Evolutionary conservation across 192 early-diverging fungal species (phyloP).

Genomic region (Coemansia sp.): DNA sequence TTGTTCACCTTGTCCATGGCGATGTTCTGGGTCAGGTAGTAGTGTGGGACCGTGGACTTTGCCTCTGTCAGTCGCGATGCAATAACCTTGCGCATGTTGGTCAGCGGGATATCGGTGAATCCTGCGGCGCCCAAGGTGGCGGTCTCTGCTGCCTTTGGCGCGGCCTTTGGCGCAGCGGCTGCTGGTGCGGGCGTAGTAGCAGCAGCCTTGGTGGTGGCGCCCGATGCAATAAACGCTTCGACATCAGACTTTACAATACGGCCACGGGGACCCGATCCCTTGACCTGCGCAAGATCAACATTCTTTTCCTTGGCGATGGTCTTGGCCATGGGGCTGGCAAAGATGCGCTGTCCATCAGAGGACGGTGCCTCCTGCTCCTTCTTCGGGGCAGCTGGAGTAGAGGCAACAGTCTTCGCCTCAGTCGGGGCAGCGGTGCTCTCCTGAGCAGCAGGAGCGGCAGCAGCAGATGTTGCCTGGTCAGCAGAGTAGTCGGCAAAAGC

Average conservation of each 20-base stretch:
- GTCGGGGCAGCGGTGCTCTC: not conserved
- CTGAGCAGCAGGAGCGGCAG: slow-evolving; percentile 40
- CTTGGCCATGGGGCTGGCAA: slow-evolving; percentile 85
- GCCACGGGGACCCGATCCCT: slow-evolving; percentile 86
- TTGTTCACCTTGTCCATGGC: slow-evolving; percentile 85
- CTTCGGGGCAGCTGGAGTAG: too few relatives aligned
- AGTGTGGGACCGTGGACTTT: slow-evolving; percentile 75
- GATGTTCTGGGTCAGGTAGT: slow-evolving; percentile 79
- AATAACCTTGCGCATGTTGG: slow-evolving; percentile 82
- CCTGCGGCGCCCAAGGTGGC: slow-evolving; percentile 29
- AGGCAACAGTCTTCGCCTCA: slow-evolving; percentile 21
- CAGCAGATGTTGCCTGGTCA: slow-evolving; percentile 53
- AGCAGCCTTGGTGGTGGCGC: slow-evolving; percentile 33
- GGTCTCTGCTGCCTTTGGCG: slow-evolving; percentile 25
- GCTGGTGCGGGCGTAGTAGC: slow-evolving; percentile 26
- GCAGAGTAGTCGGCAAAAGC: slow-evolving; percentile 81
- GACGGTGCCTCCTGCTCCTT: slow-evolving; percentile 14
- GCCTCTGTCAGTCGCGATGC: slow-evolving; percentile 74
- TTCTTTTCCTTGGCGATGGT: slow-evolving; percentile 83
- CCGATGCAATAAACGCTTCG: slow-evolving; percentile 56
- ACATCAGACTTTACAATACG: slow-evolving; percentile 93
- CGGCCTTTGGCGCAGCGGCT: slow-evolving; percentile 48
- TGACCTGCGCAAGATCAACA: slow-evolving; percentile 72
- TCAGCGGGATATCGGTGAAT: slow-evolving; percentile 71
- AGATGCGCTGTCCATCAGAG: slow-evolving; percentile 60